phyloP scores from a whole-genome alignment of 805 yeast species.

The Ogataea ganodermae region DNA sequence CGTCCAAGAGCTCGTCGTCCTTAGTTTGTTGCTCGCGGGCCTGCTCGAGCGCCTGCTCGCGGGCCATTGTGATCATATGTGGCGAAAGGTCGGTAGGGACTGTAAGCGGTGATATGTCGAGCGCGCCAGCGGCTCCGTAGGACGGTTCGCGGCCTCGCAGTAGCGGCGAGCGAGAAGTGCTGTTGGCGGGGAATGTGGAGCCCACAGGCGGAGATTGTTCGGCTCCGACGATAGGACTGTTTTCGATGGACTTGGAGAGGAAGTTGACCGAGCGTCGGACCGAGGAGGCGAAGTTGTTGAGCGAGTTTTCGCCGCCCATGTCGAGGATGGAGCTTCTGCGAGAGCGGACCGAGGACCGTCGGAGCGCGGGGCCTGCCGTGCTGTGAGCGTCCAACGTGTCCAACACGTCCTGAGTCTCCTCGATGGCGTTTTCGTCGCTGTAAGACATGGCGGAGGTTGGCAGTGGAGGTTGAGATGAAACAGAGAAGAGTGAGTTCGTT shows the following conservation, averaged over 20 bases:
- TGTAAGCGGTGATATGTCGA: not conserved
- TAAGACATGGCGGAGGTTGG: too few relatives aligned
- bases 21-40: conserved; percentile 4
- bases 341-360: conserved; percentile 10
- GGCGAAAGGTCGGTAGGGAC: not conserved
- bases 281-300: conserved; percentile 40
- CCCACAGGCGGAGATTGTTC: conserved; percentile 1
- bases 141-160: conserved; percentile 2
- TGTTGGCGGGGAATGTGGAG: not conserved
- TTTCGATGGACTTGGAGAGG: conserved; percentile 28
- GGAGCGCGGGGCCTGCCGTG: not conserved
- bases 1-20: conserved; percentile 14
- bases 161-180: conserved; percentile 1
- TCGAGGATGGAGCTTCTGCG: conserved; percentile 39
- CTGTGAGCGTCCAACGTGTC: not conserved
- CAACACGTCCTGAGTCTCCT: conserved; percentile 5
- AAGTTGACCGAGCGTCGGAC: conserved; percentile 34
- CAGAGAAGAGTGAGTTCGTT: too few relatives aligned
- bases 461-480: too few relatives aligned
- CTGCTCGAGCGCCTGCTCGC: too few relatives aligned
- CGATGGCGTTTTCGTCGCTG: conserved; percentile 11
- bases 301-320: conserved; percentile 39
- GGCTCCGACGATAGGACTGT: conserved; percentile 2
- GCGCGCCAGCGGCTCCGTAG: conserved; percentile 1
- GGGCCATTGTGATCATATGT: not conserved